phyloP scores from a whole-genome alignment of 108 stramenopile species.

The Cafeteria roenbergensis region DNA sequence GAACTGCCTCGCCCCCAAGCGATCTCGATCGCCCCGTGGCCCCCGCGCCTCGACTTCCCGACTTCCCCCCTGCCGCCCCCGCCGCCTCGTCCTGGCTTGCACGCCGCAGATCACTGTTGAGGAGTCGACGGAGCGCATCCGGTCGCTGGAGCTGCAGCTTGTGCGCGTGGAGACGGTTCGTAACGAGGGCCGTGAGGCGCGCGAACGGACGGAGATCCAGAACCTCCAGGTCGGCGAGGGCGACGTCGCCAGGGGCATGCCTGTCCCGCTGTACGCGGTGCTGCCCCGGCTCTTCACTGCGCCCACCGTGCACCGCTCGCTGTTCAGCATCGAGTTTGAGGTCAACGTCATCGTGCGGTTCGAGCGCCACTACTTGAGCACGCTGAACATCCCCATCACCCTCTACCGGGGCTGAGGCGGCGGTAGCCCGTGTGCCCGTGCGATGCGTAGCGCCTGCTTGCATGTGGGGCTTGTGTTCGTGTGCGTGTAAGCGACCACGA shows the following conservation, averaged over 20 bases:
- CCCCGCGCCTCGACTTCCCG: too few relatives aligned
- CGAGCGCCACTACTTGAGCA: conserved; percentile 30
- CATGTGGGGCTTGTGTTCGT: too few relatives aligned
- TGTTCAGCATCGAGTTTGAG: conserved; percentile 36
- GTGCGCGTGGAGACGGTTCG: conserved; percentile 35
- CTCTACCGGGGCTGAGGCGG: conserved; percentile 14
- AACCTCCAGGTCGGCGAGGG: conserved; percentile 40
- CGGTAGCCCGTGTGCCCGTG: too few relatives aligned
- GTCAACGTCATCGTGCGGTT: conserved; percentile 34
- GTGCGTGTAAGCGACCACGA: too few relatives aligned
- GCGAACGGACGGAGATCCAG: conserved; percentile 44
- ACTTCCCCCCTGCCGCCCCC: too few relatives aligned
- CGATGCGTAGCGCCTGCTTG: too few relatives aligned
- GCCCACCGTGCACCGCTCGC: conserved; percentile 23
- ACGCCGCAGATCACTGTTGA: conserved; percentile 40
- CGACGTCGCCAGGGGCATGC: conserved; percentile 30
- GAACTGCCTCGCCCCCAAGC: too few relatives aligned
- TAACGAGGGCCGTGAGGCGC: conserved; percentile 17
- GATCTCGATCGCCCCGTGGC: too few relatives aligned
- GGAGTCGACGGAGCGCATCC: conserved; percentile 11
- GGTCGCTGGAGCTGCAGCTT: conserved; percentile 39
- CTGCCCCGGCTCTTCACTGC: conserved; percentile 41
- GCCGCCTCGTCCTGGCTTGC: too few relatives aligned
- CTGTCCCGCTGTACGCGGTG: conserved; percentile 42
- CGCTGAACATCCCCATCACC: conserved; percentile 33